Conservation (phyloP, 768 basidiomycete species). For the Tricholoma hemisulphureum region DNA sequence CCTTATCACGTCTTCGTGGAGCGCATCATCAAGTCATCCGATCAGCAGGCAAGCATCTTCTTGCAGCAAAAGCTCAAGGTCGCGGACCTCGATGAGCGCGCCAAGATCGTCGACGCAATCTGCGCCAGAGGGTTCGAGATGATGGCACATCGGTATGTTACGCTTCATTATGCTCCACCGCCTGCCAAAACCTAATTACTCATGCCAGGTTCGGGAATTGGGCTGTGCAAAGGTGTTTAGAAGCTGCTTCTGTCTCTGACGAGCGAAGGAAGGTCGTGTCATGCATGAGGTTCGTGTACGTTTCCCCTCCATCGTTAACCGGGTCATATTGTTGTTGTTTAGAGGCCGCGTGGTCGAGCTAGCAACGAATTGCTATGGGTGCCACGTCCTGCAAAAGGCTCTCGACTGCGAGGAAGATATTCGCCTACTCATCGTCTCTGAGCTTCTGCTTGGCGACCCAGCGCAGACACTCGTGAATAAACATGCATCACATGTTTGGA, state of each 20-base stretch:
- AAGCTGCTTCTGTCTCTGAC: conserved; percentile 70
- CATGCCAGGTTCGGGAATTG: conserved; percentile 81
- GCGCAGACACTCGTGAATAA: conserved; percentile 87
- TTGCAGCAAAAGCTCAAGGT: conserved; percentile 83
- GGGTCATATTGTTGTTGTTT: background rate
- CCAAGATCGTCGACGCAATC: conserved; percentile 85
- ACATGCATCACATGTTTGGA: conserved; percentile 91
- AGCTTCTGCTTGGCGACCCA: conserved; percentile 80
- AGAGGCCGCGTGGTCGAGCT: conserved; percentile 85
- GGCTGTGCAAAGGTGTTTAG: conserved; percentile 86
- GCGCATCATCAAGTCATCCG: conserved; percentile 85
- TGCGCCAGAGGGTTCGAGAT: conserved; percentile 83
- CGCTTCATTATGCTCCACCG: background rate
- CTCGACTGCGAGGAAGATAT: conserved; percentile 90
- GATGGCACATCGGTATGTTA: conserved; percentile 82
- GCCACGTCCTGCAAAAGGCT: conserved; percentile 86
- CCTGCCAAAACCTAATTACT: background rate
- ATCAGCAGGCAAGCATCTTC: conserved; percentile 89
- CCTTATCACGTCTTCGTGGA: conserved; percentile 80
- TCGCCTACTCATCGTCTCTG: conserved; percentile 77
- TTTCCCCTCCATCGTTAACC: conserved; percentile 3
- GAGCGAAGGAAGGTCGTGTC: conserved; percentile 77
- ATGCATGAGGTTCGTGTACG: conserved; percentile 71
- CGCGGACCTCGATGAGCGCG: conserved; percentile 71
- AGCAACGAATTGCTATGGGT: conserved; percentile 86